Percentiles rank a stretch among this genome's conserved stretches.
phyloP scores from a whole-genome alignment of 164 flowering plant species.

The Piper betle region DNA sequence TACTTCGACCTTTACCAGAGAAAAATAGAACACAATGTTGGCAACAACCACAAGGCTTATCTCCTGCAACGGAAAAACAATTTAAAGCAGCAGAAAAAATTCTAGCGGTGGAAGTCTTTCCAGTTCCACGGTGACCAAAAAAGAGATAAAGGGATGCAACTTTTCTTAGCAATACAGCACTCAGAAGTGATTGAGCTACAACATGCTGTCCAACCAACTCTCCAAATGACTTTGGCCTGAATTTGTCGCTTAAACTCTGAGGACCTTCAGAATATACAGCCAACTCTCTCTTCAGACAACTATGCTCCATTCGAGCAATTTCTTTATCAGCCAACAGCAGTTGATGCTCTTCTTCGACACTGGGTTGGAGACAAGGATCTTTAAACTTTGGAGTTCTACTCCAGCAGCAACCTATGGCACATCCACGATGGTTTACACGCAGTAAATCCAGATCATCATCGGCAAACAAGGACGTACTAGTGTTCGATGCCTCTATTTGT shows the following conservation, averaged over 20 bases:
- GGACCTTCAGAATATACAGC: slow-evolving; percentile 36
- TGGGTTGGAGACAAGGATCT: slow-evolving; percentile 27
- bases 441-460: slow-evolving; percentile 27
- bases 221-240: slow-evolving; percentile 54
- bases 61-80: slow-evolving; percentile 46
- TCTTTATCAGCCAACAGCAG: slow-evolving; percentile 31
- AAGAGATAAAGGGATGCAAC: slow-evolving; percentile 60
- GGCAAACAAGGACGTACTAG: slow-evolving; percentile 23
- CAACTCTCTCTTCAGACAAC: slow-evolving; percentile 18
- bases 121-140: slow-evolving; percentile 92
- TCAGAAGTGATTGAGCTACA: slow-evolving; percentile 48
- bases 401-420: slow-evolving; percentile 74
- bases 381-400: slow-evolving; percentile 53
- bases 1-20: slow-evolving; percentile 57
- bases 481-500: slow-evolving; percentile 27
- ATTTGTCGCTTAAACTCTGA: slow-evolving; percentile 63
- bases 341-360: slow-evolving; percentile 46
- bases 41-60: slow-evolving; percentile 72
- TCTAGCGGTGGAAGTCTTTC: slow-evolving; percentile 74
- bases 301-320: slow-evolving; percentile 15
- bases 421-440: slow-evolving; percentile 31
- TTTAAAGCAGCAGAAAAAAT: slow-evolving; percentile 89
- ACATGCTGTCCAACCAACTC: slow-evolving; percentile 80
- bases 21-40: slow-evolving; percentile 48
- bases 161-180: slow-evolving; percentile 42